These are phyloP conservation scores for Phlebiopsis flavidoalba DNA, from an alignment of 768 basidiomycete species.

Conservation along the genomic window DNA sequence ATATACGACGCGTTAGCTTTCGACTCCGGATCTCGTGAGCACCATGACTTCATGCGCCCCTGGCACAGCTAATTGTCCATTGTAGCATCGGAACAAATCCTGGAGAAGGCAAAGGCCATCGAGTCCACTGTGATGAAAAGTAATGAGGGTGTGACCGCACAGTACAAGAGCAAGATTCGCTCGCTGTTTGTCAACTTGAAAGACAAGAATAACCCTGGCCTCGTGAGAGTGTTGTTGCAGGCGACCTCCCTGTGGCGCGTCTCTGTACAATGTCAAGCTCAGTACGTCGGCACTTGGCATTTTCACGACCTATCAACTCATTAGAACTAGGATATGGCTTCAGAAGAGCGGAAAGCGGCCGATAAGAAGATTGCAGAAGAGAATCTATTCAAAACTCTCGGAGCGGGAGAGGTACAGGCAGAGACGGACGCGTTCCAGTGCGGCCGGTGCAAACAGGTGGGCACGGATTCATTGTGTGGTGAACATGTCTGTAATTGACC, in stretches of 20 bases:
- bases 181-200: slow-evolving; percentile 91
- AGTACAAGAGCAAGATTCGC: slow-evolving; percentile 78
- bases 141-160: slow-evolving; percentile 38
- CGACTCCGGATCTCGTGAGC: slow-evolving; percentile 87
- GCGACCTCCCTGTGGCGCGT: slow-evolving; percentile 63
- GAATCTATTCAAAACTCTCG: slow-evolving; percentile 88
- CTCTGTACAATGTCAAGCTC: slow-evolving; percentile 80
- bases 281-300: slow-evolving; percentile 35
- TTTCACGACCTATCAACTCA: not conserved
- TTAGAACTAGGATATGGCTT: slow-evolving; percentile 84
- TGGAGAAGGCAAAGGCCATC: slow-evolving; percentile 59
- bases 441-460: slow-evolving; percentile 83
- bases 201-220: slow-evolving; percentile 86
- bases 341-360: slow-evolving; percentile 82
- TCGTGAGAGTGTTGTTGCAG: slow-evolving; percentile 80
- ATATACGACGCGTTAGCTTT: slow-evolving; percentile 87
- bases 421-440: slow-evolving; percentile 99
- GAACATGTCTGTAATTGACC: not conserved
- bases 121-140: slow-evolving; percentile 57
- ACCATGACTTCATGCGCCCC: not conserved
- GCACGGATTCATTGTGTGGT: slow-evolving; percentile 11
- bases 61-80: not conserved
- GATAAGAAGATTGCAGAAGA: slow-evolving; percentile 78
- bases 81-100: slow-evolving; percentile 52
- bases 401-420: slow-evolving; percentile 83